Evolutionary conservation across 2,329 filamentous ascomycete genomes (phyloP).

Genomic region (Trichoderma sp.): DNA sequence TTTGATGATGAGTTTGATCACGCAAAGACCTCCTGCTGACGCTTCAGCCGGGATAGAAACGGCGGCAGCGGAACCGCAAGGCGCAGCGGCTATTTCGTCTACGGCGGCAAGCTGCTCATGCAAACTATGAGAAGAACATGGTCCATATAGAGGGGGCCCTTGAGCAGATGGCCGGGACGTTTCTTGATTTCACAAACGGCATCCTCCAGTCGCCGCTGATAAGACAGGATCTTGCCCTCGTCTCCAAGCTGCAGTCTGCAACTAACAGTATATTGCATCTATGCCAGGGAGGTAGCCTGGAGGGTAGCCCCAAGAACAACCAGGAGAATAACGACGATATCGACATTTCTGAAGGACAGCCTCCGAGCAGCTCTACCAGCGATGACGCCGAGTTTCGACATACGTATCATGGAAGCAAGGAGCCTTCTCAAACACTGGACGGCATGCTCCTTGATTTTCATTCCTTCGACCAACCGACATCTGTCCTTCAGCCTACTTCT

Average conservation of each 20-base stretch:
- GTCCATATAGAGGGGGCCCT: conserved; percentile 13
- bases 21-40: background rate
- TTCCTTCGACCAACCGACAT: background rate
- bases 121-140: conserved; percentile 8
- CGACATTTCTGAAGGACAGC: background rate
- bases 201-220: conserved; percentile 15
- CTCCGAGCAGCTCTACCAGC: background rate
- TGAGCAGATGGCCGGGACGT: conserved; percentile 8
- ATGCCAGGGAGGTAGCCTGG: background rate
- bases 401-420: background rate
- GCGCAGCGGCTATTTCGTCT: conserved; percentile 16
- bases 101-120: conserved; percentile 10
- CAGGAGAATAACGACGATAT: background rate
- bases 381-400: background rate
- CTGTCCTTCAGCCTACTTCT: background rate
- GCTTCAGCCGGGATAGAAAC: background rate
- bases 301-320: background rate
- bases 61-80: conserved; percentile 17
- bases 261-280: conserved; percentile 15
- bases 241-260: conserved; percentile 9
- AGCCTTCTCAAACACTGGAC: background rate
- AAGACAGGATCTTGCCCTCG: background rate
- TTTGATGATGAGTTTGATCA: no score
- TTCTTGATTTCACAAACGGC: conserved; percentile 15
- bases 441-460: background rate